Evolutionary conservation across 768 basidiomycete genomes (phyloP), one percentile per base, ranked within the genome.

Genomic region (Leccinellum albellum): DNA sequence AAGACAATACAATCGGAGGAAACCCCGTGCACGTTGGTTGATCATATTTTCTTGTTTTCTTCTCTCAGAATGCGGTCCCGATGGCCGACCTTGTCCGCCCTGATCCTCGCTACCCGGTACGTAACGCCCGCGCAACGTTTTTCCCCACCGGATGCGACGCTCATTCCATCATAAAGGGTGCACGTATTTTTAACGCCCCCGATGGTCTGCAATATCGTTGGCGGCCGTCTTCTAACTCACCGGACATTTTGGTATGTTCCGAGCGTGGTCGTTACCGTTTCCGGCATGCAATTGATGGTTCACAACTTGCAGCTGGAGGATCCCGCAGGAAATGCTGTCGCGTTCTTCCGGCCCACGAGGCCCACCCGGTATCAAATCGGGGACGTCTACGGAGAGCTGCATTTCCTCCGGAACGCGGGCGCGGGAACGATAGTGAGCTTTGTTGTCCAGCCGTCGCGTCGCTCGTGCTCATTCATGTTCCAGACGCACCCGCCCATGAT

Each of bases 401-500:
- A 91, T 68, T 91, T 91, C 71, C 76, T 89, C 71, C 86, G 88
- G 67, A 80, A 76, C 51, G 89, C 87, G 55, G 91, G 91, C 48
- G 82, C 84, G 65, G 89, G 90, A 48, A 89, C 89, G 56, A 88
- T 93, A 75, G 91, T 91, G 75, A 74, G 62, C 56, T 42, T 52
- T 52, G 50, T 35, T 66, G 66, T 62, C 48, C 56, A 51, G 44
- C 59, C 54, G 57, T 61, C 52, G 51, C 53, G 58, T 62, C 67
- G 60, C 48, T 9, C 10, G 46, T 56, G 29, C 64, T 73, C 54
- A 72, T 64, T 63, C 59, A 51, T 61, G 60, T 51, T 50, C 57
- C 67, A 91, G 89, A 88, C 84, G 79, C 90, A 91, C 69, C 90
- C 89, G 51, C 91, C 91, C 62, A 86, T 93, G 73, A 93, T 93